phyloP scores from a whole-genome alignment of 2,329 filamentous ascomycete species.

The Bimuria novae-zelandiae region DNA sequence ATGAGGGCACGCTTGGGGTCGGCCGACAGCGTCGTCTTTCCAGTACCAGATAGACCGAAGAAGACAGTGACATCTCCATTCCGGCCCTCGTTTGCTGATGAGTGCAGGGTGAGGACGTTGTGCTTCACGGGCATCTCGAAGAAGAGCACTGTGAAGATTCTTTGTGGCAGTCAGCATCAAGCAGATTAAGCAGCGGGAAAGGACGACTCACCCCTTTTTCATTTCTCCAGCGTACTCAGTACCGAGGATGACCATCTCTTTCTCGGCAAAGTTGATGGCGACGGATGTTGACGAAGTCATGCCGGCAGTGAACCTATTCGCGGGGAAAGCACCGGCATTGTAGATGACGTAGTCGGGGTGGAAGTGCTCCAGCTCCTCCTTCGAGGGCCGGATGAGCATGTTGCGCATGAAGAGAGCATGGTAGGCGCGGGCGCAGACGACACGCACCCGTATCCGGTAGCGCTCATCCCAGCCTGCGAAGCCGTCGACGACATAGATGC shows the following conservation, averaged over 20 bases:
- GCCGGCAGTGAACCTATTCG: slow-evolving; percentile 95
- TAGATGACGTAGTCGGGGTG: slow-evolving; percentile 99
- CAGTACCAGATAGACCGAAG: slow-evolving; percentile 97
- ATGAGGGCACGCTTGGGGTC: slow-evolving; percentile 96
- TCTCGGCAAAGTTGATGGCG: slow-evolving; percentile 97
- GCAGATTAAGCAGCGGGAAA: no score
- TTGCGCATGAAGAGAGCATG: slow-evolving; percentile 99
- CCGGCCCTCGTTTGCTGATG: slow-evolving; percentile 95
- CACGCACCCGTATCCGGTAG: slow-evolving; percentile 95
- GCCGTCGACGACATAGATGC: slow-evolving; percentile 97
- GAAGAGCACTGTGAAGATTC: slow-evolving; percentile 98
- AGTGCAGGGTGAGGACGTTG: slow-evolving; percentile 97
- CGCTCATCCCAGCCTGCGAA: slow-evolving; percentile 98
- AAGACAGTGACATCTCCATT: slow-evolving; percentile 96
- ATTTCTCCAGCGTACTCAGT: slow-evolving; percentile 93
- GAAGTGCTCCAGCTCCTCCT: slow-evolving; percentile 94
- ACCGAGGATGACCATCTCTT: slow-evolving; percentile 99
- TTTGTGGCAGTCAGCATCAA: slow-evolving; percentile 78
- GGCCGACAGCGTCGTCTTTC: slow-evolving; percentile 97
- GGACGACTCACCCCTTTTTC: no score
- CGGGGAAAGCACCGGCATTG: slow-evolving; percentile 97
- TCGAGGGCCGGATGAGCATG: slow-evolving; percentile 95
- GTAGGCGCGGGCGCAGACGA: slow-evolving; percentile 98
- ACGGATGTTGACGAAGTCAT: slow-evolving; percentile 99
- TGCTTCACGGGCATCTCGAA: slow-evolving; percentile 99